Base-by-base conservation (phyloP, 139 green algal genomes). In the Yamagishiella unicocca region DNA sequence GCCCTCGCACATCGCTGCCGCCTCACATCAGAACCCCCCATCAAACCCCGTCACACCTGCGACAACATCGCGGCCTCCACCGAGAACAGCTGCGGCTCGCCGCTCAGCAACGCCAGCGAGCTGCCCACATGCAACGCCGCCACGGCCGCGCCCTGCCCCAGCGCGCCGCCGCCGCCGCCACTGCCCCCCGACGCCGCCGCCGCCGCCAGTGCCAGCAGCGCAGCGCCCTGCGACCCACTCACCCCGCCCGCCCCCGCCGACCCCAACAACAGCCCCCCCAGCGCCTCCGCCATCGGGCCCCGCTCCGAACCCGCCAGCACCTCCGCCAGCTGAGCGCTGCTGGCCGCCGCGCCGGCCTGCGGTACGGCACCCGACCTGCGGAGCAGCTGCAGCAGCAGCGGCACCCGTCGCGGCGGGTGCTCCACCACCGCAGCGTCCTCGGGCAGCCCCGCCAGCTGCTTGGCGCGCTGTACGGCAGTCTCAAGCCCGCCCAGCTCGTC, bases 401-500 rank as follows among this genome's bases (percentile, higher is more conserved):
- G 70, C 61, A 88, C 25, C 9, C 61, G 42, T 24, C 45, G 54
- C 9, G 73, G 80, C 33, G 87, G 87, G 72, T 88, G 82, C 40
- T 82, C 35, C 54, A 88, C 71, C 33, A 85, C 73, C 1, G 68
- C 61, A 24, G 54, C 54, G 43, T 88, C 53, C n/a, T 85, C 81
- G 10, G 78, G 80, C 71, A 84, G 40, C 33, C 5, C 29, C 42
- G 95, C 95, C 40, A 90, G 73, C 85, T 94, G 83, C 90, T 97
- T 98, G n/a, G 96, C 97, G n/a, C 96, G 58, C 45, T 88, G 89
- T 21, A 99, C 27, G 0, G 97, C 96, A 17, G 83, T 50, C 24
- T 70, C 46, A 22, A 99, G 67, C 29, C 97, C 97, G 10, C 97
- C 97, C 81, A 98, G 67, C 35, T 91, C 89, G 88, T 99, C 97